These are phyloP conservation scores for Brassica nigra DNA, from an alignment of 345 rosid species.

Conservation along the genomic window DNA sequence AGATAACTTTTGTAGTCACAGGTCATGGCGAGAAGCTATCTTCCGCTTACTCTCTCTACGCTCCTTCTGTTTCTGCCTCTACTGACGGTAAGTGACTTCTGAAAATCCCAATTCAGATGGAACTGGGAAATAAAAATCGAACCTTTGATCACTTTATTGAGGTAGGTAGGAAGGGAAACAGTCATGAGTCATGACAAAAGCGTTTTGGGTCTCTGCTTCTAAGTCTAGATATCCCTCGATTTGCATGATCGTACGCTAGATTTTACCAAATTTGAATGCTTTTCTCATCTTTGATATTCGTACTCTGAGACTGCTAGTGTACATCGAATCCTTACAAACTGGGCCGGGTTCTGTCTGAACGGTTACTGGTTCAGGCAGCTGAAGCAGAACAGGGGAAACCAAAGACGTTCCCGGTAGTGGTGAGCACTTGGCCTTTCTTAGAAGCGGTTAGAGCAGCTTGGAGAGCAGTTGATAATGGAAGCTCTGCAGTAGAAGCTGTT, in stretches of 20 bases:
- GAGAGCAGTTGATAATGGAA: slow-evolving; percentile 62
- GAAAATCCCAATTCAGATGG: neutral
- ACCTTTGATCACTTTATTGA: slow-evolving; percentile 22
- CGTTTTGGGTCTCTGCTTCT: slow-evolving; percentile 2
- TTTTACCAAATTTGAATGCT: slow-evolving; percentile 3
- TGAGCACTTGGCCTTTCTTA: slow-evolving; percentile 87
- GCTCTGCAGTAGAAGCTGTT: slow-evolving; percentile 76
- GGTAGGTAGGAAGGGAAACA: neutral
- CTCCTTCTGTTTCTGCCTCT: slow-evolving; percentile 26
- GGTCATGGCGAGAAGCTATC: slow-evolving; percentile 33
- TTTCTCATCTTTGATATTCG: neutral
- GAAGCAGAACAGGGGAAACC: slow-evolving; percentile 44
- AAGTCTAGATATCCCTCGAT: neutral
- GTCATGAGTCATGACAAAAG: neutral
- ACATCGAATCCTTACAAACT: neutral
- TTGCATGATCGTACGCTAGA: neutral
- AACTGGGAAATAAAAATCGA: slow-evolving; percentile 19
- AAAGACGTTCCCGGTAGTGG: slow-evolving; percentile 63
- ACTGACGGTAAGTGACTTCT: slow-evolving; percentile 14
- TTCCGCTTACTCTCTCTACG: neutral
- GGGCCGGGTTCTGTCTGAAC: neutral
- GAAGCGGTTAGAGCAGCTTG: slow-evolving; percentile 93
- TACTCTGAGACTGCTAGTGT: neutral
- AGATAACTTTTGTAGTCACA: neutral
- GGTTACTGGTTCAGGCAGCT: slow-evolving; percentile 42